Conservation (phyloP, 1,284 basidiomycete species). For the Boletus mariae region DNA sequence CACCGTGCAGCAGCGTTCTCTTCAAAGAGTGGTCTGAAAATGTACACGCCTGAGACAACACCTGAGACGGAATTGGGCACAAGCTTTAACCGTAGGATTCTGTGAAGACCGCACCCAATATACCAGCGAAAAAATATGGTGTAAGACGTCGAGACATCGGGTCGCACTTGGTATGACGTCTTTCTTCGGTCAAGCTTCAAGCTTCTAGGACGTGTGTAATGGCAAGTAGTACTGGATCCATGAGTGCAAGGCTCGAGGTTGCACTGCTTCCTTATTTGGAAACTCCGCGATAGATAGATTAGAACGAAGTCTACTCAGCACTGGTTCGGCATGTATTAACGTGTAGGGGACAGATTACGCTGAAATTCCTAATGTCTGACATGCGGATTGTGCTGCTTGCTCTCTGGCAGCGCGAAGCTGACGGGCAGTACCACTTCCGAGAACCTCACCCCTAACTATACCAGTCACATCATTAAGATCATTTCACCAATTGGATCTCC, state of each 20-base stretch:
- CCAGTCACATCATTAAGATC: not conserved
- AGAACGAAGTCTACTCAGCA: not conserved
- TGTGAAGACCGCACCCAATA: slow-evolving; percentile 23
- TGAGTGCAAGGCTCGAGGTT: too few relatives aligned
- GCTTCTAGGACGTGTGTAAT: not conserved
- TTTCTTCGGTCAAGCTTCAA: slow-evolving; percentile 17
- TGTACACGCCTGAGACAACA: slow-evolving; percentile 59
- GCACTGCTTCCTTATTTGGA: slow-evolving; percentile 16
- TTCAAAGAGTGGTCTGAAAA: slow-evolving; percentile 46
- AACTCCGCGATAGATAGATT: slow-evolving; percentile 33
- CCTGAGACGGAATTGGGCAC: slow-evolving; percentile 35
- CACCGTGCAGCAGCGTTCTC: slow-evolving; percentile 13
- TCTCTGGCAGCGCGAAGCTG: slow-evolving; percentile 46
- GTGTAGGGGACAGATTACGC: slow-evolving; percentile 5
- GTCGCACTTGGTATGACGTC: slow-evolving; percentile 18
- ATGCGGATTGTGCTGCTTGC: slow-evolving; percentile 47
- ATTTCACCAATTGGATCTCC: not conserved
- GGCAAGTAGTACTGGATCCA: not conserved
- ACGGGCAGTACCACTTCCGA: slow-evolving; percentile 42
- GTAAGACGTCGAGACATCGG: slow-evolving; percentile 28
- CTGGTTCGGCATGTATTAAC: slow-evolving; percentile 4
- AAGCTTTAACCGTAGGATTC: slow-evolving; percentile 6
- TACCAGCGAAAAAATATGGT: slow-evolving; percentile 28
- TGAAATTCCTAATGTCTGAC: slow-evolving; percentile 30
- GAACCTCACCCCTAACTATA: slow-evolving; percentile 46